A percentile compares a stretch with the other conserved stretches of the same genome.
These are phyloP conservation scores for Huntiella bhutanensis DNA, from an alignment of 2,329 filamentous ascomycete genomes.

Conservation along the genomic window DNA sequence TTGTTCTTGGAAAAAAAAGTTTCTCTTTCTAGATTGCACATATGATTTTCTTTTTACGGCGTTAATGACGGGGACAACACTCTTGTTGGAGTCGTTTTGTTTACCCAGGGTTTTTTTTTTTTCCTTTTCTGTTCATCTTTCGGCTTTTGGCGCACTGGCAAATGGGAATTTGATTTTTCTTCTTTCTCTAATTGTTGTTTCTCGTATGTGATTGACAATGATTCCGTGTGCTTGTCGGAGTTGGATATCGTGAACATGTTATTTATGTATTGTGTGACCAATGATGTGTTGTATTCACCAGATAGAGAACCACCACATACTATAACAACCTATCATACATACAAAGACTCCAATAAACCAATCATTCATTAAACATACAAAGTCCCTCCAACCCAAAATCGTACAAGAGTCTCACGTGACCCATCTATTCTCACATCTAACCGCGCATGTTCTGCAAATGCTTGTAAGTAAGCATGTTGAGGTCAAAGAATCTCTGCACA, in stretches of 20 bases:
- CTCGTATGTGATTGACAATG: too few relatives aligned
- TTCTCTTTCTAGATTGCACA: constrained; percentile 1
- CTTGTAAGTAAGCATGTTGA: constrained; percentile 67
- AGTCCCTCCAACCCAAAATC: neutral
- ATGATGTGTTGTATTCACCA: neutral
- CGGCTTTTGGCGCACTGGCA: neutral
- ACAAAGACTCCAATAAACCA: neutral
- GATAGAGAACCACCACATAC: neutral
- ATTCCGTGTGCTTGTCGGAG: too few relatives aligned
- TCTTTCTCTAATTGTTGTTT: constrained; percentile 1
- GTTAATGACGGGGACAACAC: too few relatives aligned
- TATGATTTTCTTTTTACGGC: too few relatives aligned
- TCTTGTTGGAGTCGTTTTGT: neutral
- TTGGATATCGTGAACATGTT: neutral
- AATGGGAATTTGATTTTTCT: constrained; percentile 2
- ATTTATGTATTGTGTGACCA: neutral
- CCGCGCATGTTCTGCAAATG: constrained; percentile 49
- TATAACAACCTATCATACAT: neutral
- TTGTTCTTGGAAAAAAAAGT: constrained; percentile 10
- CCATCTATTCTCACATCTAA: neutral
- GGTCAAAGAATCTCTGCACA: constrained; percentile 82
- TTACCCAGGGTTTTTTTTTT: neutral
- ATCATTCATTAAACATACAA: neutral
- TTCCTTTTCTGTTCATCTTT: neutral
- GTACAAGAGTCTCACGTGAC: neutral